Conservation (phyloP, 2,329 filamentous ascomycete genomes). For the Neobulgaria alba region DNA sequence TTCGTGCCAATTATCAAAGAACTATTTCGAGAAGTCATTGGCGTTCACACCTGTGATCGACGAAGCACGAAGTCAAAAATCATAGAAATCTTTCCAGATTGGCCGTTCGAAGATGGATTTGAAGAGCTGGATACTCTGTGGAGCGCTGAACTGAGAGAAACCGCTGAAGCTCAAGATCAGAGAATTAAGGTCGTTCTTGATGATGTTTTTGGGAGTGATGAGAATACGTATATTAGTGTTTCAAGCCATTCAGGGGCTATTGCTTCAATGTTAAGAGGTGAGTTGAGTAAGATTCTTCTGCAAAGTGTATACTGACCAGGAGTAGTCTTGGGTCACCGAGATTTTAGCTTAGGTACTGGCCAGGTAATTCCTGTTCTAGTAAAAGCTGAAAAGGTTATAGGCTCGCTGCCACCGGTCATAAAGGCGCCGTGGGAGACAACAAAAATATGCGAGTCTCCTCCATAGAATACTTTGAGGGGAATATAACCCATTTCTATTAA, state of each 20-base stretch:
- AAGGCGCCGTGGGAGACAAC: constrained; percentile 30
- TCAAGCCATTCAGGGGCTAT: constrained; percentile 55
- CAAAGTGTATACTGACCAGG: neutral
- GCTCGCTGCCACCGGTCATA: constrained; percentile 8
- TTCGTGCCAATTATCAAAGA: constrained; percentile 58
- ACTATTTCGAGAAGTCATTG: constrained; percentile 55
- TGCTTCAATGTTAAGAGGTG: constrained; percentile 36
- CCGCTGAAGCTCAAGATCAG: constrained; percentile 38
- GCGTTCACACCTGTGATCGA: constrained; percentile 61
- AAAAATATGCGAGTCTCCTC: constrained; percentile 37
- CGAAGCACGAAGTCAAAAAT: constrained; percentile 48
- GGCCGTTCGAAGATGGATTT: constrained; percentile 53
- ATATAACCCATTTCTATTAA: too few relatives aligned
- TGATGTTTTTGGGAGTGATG: constrained; percentile 46
- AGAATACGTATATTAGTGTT: constrained; percentile 48
- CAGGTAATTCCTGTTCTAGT: constrained; percentile 62
- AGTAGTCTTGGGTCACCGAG: constrained; percentile 48
- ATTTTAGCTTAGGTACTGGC: constrained; percentile 56
- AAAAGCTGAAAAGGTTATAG: constrained; percentile 39
- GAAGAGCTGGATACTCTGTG: constrained; percentile 46
- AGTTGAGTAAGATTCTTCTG: constrained; percentile 1
- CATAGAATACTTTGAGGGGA: too few relatives aligned
- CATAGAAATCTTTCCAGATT: constrained; percentile 40
- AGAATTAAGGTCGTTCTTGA: constrained; percentile 43
- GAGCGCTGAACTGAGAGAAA: constrained; percentile 36